phyloP scores from a whole-genome alignment of 768 basidiomycete species.

The Termitomyces eurrhizus region DNA sequence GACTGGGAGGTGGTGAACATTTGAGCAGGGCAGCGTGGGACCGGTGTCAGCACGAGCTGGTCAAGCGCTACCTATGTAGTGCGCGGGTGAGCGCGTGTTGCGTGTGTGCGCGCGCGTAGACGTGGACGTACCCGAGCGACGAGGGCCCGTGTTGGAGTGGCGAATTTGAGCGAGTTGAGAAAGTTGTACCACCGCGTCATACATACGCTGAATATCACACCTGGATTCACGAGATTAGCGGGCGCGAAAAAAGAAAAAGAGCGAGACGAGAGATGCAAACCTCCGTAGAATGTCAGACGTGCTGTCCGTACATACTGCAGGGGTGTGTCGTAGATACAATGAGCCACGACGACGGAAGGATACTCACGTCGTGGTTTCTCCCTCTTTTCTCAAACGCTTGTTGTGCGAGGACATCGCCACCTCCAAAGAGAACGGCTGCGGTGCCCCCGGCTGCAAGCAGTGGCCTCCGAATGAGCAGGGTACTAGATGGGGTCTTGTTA shows the following conservation, averaged over 20 bases:
- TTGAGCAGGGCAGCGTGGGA: neutral
- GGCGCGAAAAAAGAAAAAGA: neutral
- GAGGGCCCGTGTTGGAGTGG: conserved; percentile 52
- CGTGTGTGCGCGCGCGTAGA: neutral
- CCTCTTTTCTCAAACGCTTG: conserved; percentile 77
- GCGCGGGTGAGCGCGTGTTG: neutral
- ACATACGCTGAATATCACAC: conserved; percentile 73
- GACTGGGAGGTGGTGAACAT: conserved; percentile 20
- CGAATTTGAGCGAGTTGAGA: conserved; percentile 67
- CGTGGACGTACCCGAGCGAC: conserved; percentile 52
- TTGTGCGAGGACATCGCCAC: conserved; percentile 82
- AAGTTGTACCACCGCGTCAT: conserved; percentile 81
- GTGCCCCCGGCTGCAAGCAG: conserved; percentile 61
- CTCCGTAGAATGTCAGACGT: conserved; percentile 70
- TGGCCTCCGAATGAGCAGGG: conserved; percentile 57
- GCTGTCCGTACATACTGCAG: conserved; percentile 55
- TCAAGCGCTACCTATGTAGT: conserved; percentile 70
- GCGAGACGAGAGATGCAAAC: conserved; percentile 26
- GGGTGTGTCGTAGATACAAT: neutral
- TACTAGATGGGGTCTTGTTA: conserved; percentile 28
- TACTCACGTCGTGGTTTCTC: conserved; percentile 68
- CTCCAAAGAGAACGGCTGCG: conserved; percentile 64
- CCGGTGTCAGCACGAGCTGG: conserved; percentile 74
- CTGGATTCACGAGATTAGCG: conserved; percentile 23
- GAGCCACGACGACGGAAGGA: neutral